These are phyloP conservation scores for Phalaenopsis aphrodite DNA, from an alignment of 106 monocot genomes.

Conservation along the genomic window DNA sequence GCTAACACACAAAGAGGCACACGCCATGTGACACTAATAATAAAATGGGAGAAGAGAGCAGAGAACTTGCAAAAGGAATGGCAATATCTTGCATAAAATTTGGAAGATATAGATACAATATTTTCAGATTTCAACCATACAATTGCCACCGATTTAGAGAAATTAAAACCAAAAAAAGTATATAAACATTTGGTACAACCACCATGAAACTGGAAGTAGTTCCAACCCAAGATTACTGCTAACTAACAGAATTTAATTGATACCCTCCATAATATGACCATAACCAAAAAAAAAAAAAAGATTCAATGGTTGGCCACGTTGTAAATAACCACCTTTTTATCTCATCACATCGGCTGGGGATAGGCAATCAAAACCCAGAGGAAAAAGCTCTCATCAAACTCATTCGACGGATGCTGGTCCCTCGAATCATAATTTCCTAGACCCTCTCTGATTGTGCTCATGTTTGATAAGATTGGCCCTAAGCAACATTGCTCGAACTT, in stretches of 20 bases:
- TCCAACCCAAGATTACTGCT: neutral
- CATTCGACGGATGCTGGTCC: neutral
- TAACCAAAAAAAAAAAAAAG: neutral
- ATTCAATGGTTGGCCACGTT: neutral
- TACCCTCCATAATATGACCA: neutral
- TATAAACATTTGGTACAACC: too few species aligned
- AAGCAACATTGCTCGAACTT: slow-evolving; percentile 69
- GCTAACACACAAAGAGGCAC: too few species aligned
- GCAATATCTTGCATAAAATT: too few species aligned
- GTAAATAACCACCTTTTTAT: neutral
- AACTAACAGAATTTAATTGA: neutral
- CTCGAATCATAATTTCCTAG: slow-evolving; percentile 38
- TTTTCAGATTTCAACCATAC: too few species aligned
- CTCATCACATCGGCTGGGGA: neutral
- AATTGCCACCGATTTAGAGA: too few species aligned
- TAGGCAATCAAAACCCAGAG: neutral
- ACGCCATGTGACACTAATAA: too few species aligned
- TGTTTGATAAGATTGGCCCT: slow-evolving; percentile 82
- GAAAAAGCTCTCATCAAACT: neutral
- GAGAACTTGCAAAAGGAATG: too few species aligned
- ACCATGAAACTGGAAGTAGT: too few species aligned
- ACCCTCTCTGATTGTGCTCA: slow-evolving; percentile 33
- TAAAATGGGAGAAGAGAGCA: too few species aligned
- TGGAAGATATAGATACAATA: too few species aligned
- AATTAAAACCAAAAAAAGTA: too few species aligned